Evolutionary conservation across 371 early-diverging fungal species (phyloP).

Genomic region (Actinomortierella wolfii): DNA sequence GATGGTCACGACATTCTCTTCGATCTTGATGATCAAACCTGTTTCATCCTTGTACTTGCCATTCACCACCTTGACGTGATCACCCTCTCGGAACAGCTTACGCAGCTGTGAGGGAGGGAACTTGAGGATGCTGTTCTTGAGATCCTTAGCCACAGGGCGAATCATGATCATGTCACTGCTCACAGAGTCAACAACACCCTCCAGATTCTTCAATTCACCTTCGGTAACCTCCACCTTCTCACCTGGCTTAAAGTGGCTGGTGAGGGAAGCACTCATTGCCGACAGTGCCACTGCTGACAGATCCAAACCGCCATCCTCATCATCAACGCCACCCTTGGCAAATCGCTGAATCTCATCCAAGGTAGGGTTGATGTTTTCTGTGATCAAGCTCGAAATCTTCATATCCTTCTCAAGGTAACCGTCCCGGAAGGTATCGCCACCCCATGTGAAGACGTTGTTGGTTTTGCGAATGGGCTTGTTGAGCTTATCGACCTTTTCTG

Average conservation of each 20-base stretch:
- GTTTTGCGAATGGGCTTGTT: slow-evolving; percentile 52
- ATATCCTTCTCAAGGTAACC: slow-evolving; percentile 93
- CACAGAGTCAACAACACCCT: slow-evolving; percentile 80
- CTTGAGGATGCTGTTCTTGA: slow-evolving; percentile 49
- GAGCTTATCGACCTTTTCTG: slow-evolving; percentile 54
- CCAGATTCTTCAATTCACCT: slow-evolving; percentile 87
- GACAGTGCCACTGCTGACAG: slow-evolving; percentile 55
- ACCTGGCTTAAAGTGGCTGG: slow-evolving; percentile 73
- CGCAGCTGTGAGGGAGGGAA: slow-evolving; percentile 68
- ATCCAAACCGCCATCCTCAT: slow-evolving; percentile 56
- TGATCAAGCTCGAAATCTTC: slow-evolving; percentile 73
- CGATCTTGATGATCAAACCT: slow-evolving; percentile 86
- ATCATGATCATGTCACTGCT: slow-evolving; percentile 68
- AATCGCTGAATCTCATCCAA: slow-evolving; percentile 94
- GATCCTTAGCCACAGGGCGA: slow-evolving; percentile 57
- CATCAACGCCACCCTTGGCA: slow-evolving; percentile 64
- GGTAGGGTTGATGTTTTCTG: slow-evolving; percentile 85
- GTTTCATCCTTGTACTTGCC: slow-evolving; percentile 88
- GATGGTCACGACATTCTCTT: slow-evolving; percentile 80
- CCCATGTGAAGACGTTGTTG: slow-evolving; percentile 76
- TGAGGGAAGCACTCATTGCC: slow-evolving; percentile 44
- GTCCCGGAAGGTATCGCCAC: slow-evolving; percentile 81
- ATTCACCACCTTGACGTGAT: slow-evolving; percentile 92
- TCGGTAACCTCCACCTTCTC: slow-evolving; percentile 90
- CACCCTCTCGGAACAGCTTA: slow-evolving; percentile 89